phyloP scores from a whole-genome alignment of 805 yeast species.

The Millerago galiae region DNA sequence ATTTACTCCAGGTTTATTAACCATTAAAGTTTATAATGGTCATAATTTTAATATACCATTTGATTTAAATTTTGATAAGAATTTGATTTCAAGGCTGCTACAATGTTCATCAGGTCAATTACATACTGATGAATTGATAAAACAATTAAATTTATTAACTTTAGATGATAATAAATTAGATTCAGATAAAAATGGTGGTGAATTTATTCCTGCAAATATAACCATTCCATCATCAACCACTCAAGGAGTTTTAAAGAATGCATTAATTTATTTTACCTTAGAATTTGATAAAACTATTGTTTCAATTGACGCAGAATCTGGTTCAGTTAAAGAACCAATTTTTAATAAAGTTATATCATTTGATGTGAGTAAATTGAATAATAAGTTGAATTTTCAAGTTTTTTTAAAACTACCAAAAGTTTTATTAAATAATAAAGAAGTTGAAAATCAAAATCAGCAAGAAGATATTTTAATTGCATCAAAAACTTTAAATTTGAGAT shows the following conservation, averaged over 20 bases:
- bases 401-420: conserved; percentile 73
- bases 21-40: conserved; percentile 71
- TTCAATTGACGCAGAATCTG: conserved; percentile 79
- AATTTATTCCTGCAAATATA: conserved; percentile 46
- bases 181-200: background rate
- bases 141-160: conserved; percentile 15
- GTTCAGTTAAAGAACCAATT: conserved; percentile 68
- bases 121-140: conserved; percentile 16
- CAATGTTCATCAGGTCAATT: conserved; percentile 36
- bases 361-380: conserved; percentile 65
- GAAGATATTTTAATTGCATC: conserved; percentile 71
- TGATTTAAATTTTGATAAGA: conserved; percentile 57
- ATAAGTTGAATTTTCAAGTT: conserved; percentile 66
- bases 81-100: conserved; percentile 59
- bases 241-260: conserved; percentile 34
- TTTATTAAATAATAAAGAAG: conserved; percentile 24
- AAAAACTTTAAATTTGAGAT: conserved; percentile 52
- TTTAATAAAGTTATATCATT: conserved; percentile 90
- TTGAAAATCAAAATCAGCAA: conserved; percentile 4
- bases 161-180: conserved; percentile 23
- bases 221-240: conserved; percentile 46
- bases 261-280: conserved; percentile 76
- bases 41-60: conserved; percentile 65
- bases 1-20: conserved; percentile 62
- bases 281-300: conserved; percentile 95